These are phyloP conservation scores for Oryza coarctata DNA, from an alignment of 176 grass and related monocot species.

Conservation along the genomic window DNA sequence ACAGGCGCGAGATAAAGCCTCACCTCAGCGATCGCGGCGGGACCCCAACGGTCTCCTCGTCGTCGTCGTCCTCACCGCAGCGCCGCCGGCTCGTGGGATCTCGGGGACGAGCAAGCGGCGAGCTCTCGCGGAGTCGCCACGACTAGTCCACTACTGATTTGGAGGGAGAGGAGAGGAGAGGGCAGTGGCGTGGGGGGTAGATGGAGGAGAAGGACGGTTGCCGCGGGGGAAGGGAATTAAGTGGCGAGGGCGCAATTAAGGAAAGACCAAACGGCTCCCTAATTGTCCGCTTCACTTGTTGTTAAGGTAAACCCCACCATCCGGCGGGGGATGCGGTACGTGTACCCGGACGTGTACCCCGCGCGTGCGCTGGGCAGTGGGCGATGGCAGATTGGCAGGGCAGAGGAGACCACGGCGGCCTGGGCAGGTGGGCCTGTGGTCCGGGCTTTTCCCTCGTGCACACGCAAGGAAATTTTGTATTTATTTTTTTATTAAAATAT, in stretches of 20 bases:
- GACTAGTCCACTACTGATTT: neutral
- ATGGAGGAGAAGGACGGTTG: slow-evolving; percentile 1
- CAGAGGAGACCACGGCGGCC: too few relatives aligned
- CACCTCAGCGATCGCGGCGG: slow-evolving; percentile 26
- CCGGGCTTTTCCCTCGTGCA: neutral
- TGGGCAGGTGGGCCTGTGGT: neutral
- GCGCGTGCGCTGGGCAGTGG: too few relatives aligned
- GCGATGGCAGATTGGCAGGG: neutral
- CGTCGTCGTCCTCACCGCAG: neutral
- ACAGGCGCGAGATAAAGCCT: slow-evolving; percentile 16
- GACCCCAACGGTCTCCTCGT: neutral
- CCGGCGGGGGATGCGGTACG: neutral
- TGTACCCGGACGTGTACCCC: slow-evolving; percentile 15
- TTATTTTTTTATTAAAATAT: too few relatives aligned
- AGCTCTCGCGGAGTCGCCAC: neutral
- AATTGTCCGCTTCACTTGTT: slow-evolving; percentile 7
- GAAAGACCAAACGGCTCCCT: slow-evolving; percentile 47
- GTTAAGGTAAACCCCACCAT: neutral
- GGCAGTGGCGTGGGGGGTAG: neutral
- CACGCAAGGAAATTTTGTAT: too few relatives aligned
- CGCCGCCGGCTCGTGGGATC: neutral
- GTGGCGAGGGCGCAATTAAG: slow-evolving; percentile 30
- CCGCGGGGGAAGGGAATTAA: slow-evolving; percentile 26
- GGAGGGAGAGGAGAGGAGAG: neutral
- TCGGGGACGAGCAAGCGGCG: neutral